Percentiles rank a stretch among this genome's conserved stretches.
phyloP scores from a whole-genome alignment of 768 basidiomycete species.

The Thelephora aurantiotincta region DNA sequence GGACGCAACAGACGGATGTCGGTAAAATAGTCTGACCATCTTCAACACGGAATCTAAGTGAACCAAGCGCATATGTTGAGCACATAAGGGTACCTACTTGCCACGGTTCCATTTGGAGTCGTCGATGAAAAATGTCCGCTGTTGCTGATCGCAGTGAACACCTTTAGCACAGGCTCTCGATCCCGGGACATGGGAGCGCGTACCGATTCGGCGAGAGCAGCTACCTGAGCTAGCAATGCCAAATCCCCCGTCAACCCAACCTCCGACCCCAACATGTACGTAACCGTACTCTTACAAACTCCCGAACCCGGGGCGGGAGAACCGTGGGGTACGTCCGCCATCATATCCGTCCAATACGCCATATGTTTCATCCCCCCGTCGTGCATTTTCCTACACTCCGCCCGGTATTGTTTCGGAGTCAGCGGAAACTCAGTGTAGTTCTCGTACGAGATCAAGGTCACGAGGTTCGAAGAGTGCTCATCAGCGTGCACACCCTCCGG shows the following conservation, averaged over 20 bases:
- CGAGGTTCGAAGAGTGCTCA: slow-evolving; percentile 1
- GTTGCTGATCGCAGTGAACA: slow-evolving; percentile 24
- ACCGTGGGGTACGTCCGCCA: slow-evolving; percentile 18
- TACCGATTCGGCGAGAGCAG: slow-evolving; percentile 54
- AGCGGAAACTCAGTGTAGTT: slow-evolving; percentile 48
- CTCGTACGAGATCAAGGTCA: slow-evolving; percentile 32
- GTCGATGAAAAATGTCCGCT: slow-evolving; percentile 53
- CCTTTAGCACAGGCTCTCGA: background rate
- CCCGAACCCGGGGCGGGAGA: slow-evolving; percentile 14
- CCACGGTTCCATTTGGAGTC: slow-evolving; percentile 66
- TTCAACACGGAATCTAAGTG: slow-evolving; percentile 10
- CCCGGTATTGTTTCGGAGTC: slow-evolving; percentile 36
- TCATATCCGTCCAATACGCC: slow-evolving; percentile 34
- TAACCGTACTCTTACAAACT: slow-evolving; percentile 47
- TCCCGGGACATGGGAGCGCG: slow-evolving; percentile 6
- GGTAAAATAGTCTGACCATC: slow-evolving; percentile 58
- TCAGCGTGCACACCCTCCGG: too few species aligned
- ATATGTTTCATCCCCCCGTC: slow-evolving; percentile 31
- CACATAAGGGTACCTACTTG: slow-evolving; percentile 28
- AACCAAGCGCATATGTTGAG: background rate
- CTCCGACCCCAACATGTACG: slow-evolving; percentile 55
- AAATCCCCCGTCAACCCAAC: slow-evolving; percentile 55
- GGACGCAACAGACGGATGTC: slow-evolving; percentile 36
- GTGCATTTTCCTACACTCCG: slow-evolving; percentile 39
- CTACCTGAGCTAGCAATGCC: slow-evolving; percentile 51